Base-by-base conservation (phyloP, 352 stramenopile genomes). In the Globisporangium megalacanthum region DNA sequence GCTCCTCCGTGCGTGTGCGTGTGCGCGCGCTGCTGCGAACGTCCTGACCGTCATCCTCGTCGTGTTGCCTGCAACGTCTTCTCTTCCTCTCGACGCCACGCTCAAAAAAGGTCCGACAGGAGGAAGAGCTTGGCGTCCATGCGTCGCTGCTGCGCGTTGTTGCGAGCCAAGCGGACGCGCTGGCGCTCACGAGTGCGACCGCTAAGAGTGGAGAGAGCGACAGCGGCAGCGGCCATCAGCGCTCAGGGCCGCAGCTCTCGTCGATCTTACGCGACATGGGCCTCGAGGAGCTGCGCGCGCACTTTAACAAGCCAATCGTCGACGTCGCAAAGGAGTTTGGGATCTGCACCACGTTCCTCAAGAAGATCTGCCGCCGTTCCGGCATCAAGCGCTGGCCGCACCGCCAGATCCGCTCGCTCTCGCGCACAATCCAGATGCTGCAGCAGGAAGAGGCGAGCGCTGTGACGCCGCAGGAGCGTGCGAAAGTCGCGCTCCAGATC, bases 361-460 rank as follows among this genome's bases (percentile, higher is more conserved):
- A 89, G 67, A 86, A 85, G 19, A 86, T 89, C 49, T 86, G 75
- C 54, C 65, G 78, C 14, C 71, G 76, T 39, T 83, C 79, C 35
- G 78, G 78, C 6, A 84, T 89, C 61, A 63, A 61, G 22, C 82
- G 72, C 35, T 89, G 78, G 78, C 78, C 78, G 22, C 82, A 75
- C 60, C 70, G 78, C 31, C 75, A 78, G 52, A 84, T 89, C 54
- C 70, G 65, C 44, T 90, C 80, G 41, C 58, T 90, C n/a, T 73
- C 68, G 36, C 70, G 80, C 19, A 88, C 80, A 31, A 83, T 88
- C 39, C 64, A 88, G 64, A 90, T 90, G 79, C 69, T 90, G n/a
- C 72, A 72, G 19, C 74, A 87, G 39, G 77, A 82, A 14, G 70
- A 86, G 54, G 69, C 61, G 4, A 70, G 74, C 57, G 62, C 80